A percentile compares a stretch with the other conserved stretches of the same genome.
Conservation (phyloP, 805 yeast genomes). For the Ascoidea rubescens region DNA sequence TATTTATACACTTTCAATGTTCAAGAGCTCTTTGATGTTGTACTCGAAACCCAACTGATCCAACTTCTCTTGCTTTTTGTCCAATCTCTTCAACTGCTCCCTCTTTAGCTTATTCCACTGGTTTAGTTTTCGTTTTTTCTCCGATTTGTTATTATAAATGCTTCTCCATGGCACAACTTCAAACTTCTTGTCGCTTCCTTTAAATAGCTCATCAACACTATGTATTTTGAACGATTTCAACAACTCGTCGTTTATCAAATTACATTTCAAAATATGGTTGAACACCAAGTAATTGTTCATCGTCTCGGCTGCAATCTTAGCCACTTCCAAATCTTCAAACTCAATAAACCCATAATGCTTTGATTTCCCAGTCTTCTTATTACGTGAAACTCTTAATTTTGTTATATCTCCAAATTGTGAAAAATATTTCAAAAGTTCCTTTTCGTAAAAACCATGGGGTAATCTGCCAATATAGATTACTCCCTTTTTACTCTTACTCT, state of each 20-base stretch:
- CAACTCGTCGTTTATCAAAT: constrained; percentile 32
- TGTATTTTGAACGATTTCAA: constrained; percentile 4
- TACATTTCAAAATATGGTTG: constrained; percentile 75
- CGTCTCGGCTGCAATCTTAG: constrained; percentile 81
- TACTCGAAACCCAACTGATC: constrained; percentile 46
- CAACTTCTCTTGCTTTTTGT: constrained; percentile 33
- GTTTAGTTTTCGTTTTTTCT: constrained; percentile 39
- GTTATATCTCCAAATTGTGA: constrained; percentile 80
- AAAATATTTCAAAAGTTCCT: constrained; percentile 62
- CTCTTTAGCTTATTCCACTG: constrained; percentile 41
- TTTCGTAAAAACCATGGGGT: constrained; percentile 86
- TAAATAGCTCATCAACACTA: constrained; percentile 36
- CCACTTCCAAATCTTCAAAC: constrained; percentile 60
- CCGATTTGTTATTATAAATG: constrained; percentile 37
- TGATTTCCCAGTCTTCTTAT: constrained; percentile 78
- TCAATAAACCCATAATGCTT: constrained; percentile 90
- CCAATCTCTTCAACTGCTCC: constrained; percentile 27
- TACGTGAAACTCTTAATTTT: constrained; percentile 71
- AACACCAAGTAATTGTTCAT: constrained; percentile 89
- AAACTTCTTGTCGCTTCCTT: constrained; percentile 39
- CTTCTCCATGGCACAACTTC: constrained; percentile 46
- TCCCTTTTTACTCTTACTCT: constrained; percentile 30
- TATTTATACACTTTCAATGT: not conserved
- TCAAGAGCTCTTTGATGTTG: constrained; percentile 4
- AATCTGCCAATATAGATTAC: constrained; percentile 83